Evolutionary conservation across 1,139 yeast species (phyloP).

Genomic region (Saccharomyces hybrid): DNA sequence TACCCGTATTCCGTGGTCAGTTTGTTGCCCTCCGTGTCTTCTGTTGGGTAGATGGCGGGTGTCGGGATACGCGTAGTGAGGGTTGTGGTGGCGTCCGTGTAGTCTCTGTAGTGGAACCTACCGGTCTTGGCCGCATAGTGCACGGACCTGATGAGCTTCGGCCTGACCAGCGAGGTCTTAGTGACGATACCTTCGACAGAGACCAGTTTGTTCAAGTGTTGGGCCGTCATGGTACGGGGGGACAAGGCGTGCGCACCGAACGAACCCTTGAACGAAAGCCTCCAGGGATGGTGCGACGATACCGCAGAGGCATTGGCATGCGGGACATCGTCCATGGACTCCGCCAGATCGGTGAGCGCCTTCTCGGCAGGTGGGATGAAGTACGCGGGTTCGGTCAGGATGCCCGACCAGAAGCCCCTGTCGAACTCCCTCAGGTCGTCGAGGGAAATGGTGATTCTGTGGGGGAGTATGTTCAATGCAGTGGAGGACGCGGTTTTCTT

Average conservation of each 20-base stretch:
- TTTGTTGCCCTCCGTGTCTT: slow-evolving; percentile 85
- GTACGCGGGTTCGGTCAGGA: slow-evolving; percentile 72
- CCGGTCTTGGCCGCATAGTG: slow-evolving; percentile 86
- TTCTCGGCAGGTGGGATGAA: slow-evolving; percentile 84
- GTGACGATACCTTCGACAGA: slow-evolving; percentile 96
- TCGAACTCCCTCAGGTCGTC: slow-evolving; percentile 89
- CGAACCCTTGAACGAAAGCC: slow-evolving; percentile 77
- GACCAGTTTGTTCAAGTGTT: slow-evolving; percentile 69
- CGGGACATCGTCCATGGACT: slow-evolving; percentile 50
- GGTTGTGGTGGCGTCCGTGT: slow-evolving; percentile 87
- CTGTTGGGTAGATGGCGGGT: slow-evolving; percentile 87
- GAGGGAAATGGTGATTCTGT: slow-evolving; percentile 65
- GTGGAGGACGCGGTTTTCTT: slow-evolving; percentile 3
- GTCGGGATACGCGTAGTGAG: slow-evolving; percentile 61
- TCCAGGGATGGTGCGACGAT: slow-evolving; percentile 21
- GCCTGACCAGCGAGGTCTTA: slow-evolving; percentile 85
- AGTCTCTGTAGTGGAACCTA: slow-evolving; percentile 82
- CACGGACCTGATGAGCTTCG: slow-evolving; percentile 85
- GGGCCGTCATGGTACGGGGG: slow-evolving; percentile 79
- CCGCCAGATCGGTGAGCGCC: slow-evolving; percentile 76
- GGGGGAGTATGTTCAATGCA: slow-evolving; percentile 42
- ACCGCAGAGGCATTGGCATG: slow-evolving; percentile 8
- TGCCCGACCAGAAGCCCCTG: slow-evolving; percentile 68
- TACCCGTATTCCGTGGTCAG: slow-evolving; percentile 88
- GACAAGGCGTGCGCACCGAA: slow-evolving; percentile 84